Percentiles rank a stretch among this genome's conserved stretches.
These are phyloP conservation scores for Phialophora chinensis DNA, from an alignment of 2,329 filamentous ascomycete genomes.

Conservation along the genomic window DNA sequence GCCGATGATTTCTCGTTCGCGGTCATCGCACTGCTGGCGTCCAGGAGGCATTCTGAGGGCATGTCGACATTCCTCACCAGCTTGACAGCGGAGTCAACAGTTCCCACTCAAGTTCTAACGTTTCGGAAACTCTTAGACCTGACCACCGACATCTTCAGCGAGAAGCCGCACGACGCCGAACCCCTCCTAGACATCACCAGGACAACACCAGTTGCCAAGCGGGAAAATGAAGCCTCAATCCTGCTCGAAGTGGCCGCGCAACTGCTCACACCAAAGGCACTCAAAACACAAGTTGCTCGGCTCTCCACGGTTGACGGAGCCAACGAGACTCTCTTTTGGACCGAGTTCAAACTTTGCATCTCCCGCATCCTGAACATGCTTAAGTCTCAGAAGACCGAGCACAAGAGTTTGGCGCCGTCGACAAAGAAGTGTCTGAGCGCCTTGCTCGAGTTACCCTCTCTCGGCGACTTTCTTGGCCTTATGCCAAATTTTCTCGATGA, in stretches of 20 bases:
- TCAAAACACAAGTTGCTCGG: conserved; percentile 27
- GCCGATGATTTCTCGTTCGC: conserved; percentile 86
- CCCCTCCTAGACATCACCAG: conserved; percentile 70
- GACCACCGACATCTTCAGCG: conserved; percentile 74
- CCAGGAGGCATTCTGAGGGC: conserved; percentile 81
- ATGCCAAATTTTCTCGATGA: conserved; percentile 77
- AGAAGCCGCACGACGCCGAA: conserved; percentile 75
- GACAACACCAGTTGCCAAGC: conserved; percentile 26
- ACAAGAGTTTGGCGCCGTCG: conserved; percentile 44
- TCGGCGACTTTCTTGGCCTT: conserved; percentile 85
- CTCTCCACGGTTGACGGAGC: conserved; percentile 22
- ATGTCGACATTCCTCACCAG: conserved; percentile 77
- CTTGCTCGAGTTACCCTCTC: conserved; percentile 82
- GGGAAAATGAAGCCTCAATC: conserved; percentile 49
- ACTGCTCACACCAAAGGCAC: conserved; percentile 29
- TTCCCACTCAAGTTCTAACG: conserved; percentile 75
- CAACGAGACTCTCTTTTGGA: conserved; percentile 30
- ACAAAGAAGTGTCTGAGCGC: conserved; percentile 74
- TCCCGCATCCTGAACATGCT: conserved; percentile 29
- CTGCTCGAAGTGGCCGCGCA: conserved; percentile 45
- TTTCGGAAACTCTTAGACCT: conserved; percentile 78
- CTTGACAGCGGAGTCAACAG: conserved; percentile 73
- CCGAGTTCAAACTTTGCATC: conserved; percentile 41
- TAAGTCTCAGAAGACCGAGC: conserved; percentile 25
- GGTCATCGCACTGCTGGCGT: conserved; percentile 85